Base-by-base conservation (phyloP, 495 filamentous ascomycete species). In the Penicillium lividum region DNA sequence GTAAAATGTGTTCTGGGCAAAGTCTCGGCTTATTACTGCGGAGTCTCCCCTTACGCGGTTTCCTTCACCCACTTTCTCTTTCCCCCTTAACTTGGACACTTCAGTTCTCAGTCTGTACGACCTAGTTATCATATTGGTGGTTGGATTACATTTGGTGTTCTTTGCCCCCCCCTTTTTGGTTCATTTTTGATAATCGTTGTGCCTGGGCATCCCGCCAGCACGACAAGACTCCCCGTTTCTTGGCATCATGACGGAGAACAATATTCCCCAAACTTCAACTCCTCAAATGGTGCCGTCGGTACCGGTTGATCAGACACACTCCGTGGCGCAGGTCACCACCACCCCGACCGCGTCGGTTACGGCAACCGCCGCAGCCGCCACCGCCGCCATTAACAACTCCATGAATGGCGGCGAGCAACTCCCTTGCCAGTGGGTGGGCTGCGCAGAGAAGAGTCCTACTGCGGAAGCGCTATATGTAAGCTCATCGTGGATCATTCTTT, bases 401-500 rank as follows among this genome's bases (percentile, higher is more conserved):
- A 68, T 69, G 53, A 78, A 74, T 60, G 71, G 71, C 42, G 61
- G 60, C 58, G 86, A 92, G 64, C 84, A 86, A 58, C 80, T 95
- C 25, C 73, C 82, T 6, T 98, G 93, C 69, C 89, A 92, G 73
- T 98, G 93, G 93, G 80, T 85, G 42, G 85, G 85, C 54, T 98
- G 93, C 68, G 81, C 82, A 54, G 92, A 98, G 69, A 86, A 89
- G 60, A 92, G 88, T 66, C 75, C 83, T 44, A 86, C 86, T 11
- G 85, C 93, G 16, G 93, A 97, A 68, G 73, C 82, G 53, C 90
- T 98, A 64, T 98, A 97, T 74, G 93, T 98, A 85, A 81, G 92
- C 80, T 61, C 13, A 70, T 49, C 53, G 43, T 49, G 38, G 7
- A 29, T 16, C 27, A 18, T 16, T 29, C 2, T 25, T 27, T 10